These are phyloP conservation scores for Candolleomyces efflorescens DNA, from an alignment of 768 basidiomycete genomes.

Conservation along the genomic window DNA sequence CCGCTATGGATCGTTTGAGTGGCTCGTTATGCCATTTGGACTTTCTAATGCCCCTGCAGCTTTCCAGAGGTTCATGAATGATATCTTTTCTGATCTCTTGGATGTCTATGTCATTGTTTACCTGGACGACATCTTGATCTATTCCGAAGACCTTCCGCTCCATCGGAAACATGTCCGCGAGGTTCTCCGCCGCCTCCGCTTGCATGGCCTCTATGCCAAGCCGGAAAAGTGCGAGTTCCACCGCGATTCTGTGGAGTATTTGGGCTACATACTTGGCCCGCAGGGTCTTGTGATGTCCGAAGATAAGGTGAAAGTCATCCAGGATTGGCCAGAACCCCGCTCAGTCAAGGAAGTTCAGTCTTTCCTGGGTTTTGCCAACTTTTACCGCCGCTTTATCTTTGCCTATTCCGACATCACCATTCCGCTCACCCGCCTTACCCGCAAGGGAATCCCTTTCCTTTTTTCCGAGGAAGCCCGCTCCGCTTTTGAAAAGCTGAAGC, in stretches of 20 bases:
- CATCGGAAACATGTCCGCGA: conserved; percentile 23
- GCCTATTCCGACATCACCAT: not conserved
- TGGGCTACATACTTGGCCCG: conserved; percentile 31
- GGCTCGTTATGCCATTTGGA: conserved; percentile 32
- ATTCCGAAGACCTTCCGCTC: conserved; percentile 20
- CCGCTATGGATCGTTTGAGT: conserved; percentile 31
- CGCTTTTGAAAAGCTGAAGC: not conserved
- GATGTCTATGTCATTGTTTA: conserved; percentile 29
- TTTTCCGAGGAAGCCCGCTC: not conserved
- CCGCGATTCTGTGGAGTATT: conserved; percentile 25
- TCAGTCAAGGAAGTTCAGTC: conserved; percentile 24
- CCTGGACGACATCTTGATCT: conserved; percentile 36
- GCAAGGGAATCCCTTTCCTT: not conserved
- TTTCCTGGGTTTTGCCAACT: not conserved
- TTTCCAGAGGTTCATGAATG: conserved; percentile 34
- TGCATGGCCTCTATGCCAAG: conserved; percentile 22
- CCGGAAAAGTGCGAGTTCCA: conserved; percentile 33
- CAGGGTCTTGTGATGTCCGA: conserved; percentile 30
- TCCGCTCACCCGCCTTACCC: not conserved
- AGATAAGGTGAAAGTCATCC: conserved; percentile 30
- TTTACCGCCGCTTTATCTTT: not conserved
- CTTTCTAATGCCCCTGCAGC: conserved; percentile 27
- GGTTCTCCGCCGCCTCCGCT: conserved; percentile 26
- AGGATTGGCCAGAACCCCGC: conserved; percentile 30
- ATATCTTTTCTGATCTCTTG: conserved; percentile 27